Evolutionary conservation across 352 stramenopile genomes (phyloP).

Genomic region (Phytophthora europaea): DNA sequence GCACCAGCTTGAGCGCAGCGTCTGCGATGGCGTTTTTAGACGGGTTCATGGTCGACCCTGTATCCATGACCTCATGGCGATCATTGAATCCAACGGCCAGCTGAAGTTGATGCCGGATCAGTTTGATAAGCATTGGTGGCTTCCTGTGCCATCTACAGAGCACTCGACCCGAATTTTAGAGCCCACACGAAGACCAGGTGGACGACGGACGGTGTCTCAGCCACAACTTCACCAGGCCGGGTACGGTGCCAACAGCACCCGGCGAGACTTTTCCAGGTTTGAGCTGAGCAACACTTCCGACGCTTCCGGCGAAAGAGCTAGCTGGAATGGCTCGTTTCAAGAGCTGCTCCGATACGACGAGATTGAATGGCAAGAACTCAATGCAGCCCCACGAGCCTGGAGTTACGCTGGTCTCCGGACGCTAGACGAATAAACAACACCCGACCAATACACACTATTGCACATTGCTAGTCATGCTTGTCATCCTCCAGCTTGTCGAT

Average conservation of each 20-base stretch:
- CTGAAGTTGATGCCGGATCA: not conserved
- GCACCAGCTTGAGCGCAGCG: not conserved
- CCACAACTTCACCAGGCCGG: not conserved
- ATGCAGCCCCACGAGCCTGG: too few species aligned
- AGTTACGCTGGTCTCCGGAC: too few species aligned
- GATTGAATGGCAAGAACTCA: too few species aligned
- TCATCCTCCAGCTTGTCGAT: not conserved
- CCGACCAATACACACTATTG: too few species aligned
- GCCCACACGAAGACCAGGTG: not conserved
- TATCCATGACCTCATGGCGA: not conserved
- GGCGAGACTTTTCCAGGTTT: not conserved
- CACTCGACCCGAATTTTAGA: not conserved
- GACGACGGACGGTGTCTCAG: not conserved
- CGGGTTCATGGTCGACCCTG: not conserved
- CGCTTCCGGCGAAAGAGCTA: too few species aligned
- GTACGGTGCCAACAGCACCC: not conserved
- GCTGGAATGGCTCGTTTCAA: too few species aligned
- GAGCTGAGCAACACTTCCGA: not conserved
- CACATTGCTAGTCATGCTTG: too few species aligned
- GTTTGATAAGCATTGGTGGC: not conserved
- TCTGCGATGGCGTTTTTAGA: not conserved
- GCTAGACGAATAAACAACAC: too few species aligned
- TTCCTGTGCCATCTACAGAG: not conserved
- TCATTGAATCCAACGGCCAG: not conserved
- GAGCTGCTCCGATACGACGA: too few species aligned